Percentiles rank a stretch among this genome's conserved stretches.
Conservation (phyloP, 768 basidiomycete genomes). For the Suillus cothurnatus region DNA sequence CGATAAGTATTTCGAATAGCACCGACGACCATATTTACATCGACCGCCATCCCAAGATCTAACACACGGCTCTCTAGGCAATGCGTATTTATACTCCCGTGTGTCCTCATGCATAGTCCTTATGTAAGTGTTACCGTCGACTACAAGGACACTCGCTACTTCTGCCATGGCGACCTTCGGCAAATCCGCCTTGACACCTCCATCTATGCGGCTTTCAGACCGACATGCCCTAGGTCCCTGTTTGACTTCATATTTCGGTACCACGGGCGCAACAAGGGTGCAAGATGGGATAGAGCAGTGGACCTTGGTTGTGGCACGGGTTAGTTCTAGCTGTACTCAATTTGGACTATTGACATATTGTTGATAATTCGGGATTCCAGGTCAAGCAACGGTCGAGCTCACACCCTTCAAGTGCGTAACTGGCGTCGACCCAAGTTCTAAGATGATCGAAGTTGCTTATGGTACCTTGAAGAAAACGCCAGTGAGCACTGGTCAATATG, state of each 20-base stretch:
- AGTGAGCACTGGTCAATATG: conserved; percentile 24
- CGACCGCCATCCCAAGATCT: not conserved
- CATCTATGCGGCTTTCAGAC: conserved; percentile 67
- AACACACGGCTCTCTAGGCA: not conserved
- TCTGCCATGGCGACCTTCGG: conserved; percentile 73
- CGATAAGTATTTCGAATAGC: not conserved
- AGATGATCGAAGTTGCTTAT: conserved; percentile 66
- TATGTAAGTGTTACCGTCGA: not conserved
- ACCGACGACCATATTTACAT: not conserved
- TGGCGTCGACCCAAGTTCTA: conserved; percentile 73
- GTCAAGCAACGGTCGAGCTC: conserved; percentile 68
- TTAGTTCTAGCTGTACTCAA: conserved; percentile 27
- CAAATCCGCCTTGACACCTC: conserved; percentile 64
- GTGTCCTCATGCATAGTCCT: not conserved
- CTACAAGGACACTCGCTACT: not conserved
- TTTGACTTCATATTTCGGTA: conserved; percentile 65
- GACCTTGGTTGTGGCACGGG: conserved; percentile 90
- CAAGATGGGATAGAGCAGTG: conserved; percentile 57
- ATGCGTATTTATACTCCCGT: not conserved
- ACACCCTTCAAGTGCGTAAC: conserved; percentile 58
- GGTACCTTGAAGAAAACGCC: conserved; percentile 24
- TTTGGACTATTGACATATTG: not conserved
- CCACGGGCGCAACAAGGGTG: conserved; percentile 39
- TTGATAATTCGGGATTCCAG: conserved; percentile 34
- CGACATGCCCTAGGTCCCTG: conserved; percentile 69